phyloP scores from a whole-genome alignment of 75 land plant genomes.

The Gnetum montanum region DNA sequence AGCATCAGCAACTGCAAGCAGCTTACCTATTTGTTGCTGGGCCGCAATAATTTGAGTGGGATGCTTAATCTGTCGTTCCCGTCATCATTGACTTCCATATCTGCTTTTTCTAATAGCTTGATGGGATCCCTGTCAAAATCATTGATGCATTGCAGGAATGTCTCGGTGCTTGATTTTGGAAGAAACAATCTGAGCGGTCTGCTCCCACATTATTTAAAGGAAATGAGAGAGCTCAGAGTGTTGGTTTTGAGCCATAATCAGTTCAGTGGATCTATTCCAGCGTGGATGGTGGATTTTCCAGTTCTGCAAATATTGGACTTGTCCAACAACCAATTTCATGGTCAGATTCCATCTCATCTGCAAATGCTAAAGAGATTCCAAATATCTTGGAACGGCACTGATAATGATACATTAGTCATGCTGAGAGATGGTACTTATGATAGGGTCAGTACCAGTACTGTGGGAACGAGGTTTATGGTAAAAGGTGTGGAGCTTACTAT shows the following conservation, averaged over 20 bases:
- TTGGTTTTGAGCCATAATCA: constrained; percentile 32
- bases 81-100: constrained; percentile 25
- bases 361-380: constrained; percentile 18
- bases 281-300: too few relatives aligned
- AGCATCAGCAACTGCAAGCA: constrained; percentile 37
- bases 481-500: constrained; percentile 43
- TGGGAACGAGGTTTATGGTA: constrained; percentile 46
- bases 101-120: constrained; percentile 1
- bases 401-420: constrained; percentile 43
- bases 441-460: constrained; percentile 30
- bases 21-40: constrained; percentile 40
- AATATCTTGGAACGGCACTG: constrained; percentile 39
- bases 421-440: constrained; percentile 33
- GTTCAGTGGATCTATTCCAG: constrained; percentile 33
- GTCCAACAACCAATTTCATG: constrained; percentile 32
- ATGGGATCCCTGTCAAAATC: constrained; percentile 3
- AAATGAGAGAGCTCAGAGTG: constrained; percentile 22
- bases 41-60: constrained; percentile 49
- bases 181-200: constrained; percentile 55
- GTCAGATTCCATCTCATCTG: too few relatives aligned
- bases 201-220: constrained; percentile 38
- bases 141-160: constrained; percentile 7
- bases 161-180: constrained; percentile 54
- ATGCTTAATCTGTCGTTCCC: constrained; percentile 35
- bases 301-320: too few relatives aligned